A percentile compares a stretch with the other conserved stretches of the same genome.
phyloP scores from a whole-genome alignment of 2,329 filamentous ascomycete genomes.

The Talaromyces rugulosus region DNA sequence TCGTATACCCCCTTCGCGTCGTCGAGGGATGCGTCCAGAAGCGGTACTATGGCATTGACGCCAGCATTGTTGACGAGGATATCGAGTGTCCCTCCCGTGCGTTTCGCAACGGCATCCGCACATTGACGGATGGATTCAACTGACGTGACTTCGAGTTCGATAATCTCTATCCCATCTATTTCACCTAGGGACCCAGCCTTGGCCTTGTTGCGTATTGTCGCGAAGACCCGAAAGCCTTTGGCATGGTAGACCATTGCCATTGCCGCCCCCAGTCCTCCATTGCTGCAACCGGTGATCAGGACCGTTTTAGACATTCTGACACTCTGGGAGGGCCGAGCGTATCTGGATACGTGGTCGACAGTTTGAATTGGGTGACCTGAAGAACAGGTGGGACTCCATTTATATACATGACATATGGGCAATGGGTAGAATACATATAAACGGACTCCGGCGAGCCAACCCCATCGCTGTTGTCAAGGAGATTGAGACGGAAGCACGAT shows the following conservation, averaged over 20 bases:
- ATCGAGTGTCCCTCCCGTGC: slow-evolving; percentile 15
- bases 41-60: slow-evolving; percentile 21
- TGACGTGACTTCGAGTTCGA: slow-evolving; percentile 17
- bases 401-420: background rate
- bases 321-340: background rate
- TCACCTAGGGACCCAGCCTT: slow-evolving; percentile 11
- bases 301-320: slow-evolving; percentile 14
- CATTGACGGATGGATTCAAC: slow-evolving; percentile 13
- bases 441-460: background rate
- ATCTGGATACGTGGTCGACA: background rate
- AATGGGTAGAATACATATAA: background rate
- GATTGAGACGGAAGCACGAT: background rate
- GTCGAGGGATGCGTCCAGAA: slow-evolving; percentile 26
- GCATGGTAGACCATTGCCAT: slow-evolving; percentile 29
- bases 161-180: slow-evolving; percentile 11
- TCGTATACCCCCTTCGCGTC: slow-evolving; percentile 31
- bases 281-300: slow-evolving; percentile 33
- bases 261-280: slow-evolving; percentile 33
- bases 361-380: background rate
- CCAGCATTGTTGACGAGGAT: slow-evolving; percentile 24
- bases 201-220: slow-evolving; percentile 29
- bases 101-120: slow-evolving; percentile 3
- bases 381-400: background rate
- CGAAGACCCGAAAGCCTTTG: slow-evolving; percentile 32
- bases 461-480: background rate